These are phyloP conservation scores for Leccinum obscurum DNA, from an alignment of 768 basidiomycete species.

Conservation along the genomic window DNA sequence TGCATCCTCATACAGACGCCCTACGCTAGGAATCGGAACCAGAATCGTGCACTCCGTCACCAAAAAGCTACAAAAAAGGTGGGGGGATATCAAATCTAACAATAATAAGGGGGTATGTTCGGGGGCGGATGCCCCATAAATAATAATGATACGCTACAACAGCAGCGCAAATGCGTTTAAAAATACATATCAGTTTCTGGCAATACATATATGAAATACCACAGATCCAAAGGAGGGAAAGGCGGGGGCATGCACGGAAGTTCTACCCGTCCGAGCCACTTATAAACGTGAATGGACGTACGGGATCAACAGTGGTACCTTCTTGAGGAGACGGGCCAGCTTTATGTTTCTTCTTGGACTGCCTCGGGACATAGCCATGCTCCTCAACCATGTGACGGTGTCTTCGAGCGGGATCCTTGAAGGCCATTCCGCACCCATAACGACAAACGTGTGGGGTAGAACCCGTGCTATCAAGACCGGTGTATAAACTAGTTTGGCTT, in stretches of 20 bases:
- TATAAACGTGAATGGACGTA: slow-evolving; percentile 35
- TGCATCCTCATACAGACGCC: background rate
- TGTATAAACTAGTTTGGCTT: slow-evolving; percentile 13
- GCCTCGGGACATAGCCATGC: slow-evolving; percentile 52
- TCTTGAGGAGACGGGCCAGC: slow-evolving; percentile 33
- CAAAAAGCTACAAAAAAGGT: slow-evolving; percentile 21
- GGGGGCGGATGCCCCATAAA: slow-evolving; percentile 12
- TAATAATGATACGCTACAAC: slow-evolving; percentile 20
- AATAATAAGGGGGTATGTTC: slow-evolving; percentile 18
- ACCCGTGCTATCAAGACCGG: slow-evolving; percentile 47
- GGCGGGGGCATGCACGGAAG: slow-evolving; percentile 2
- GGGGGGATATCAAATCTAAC: slow-evolving; percentile 10
- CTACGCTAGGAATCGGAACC: background rate
- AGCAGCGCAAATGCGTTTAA: slow-evolving; percentile 16
- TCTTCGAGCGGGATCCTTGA: slow-evolving; percentile 65
- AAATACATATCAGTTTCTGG: slow-evolving; percentile 25
- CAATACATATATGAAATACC: slow-evolving; percentile 26
- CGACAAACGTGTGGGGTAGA: slow-evolving; percentile 54
- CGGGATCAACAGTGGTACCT: slow-evolving; percentile 24
- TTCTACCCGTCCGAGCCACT: slow-evolving; percentile 29
- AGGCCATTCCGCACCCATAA: slow-evolving; percentile 49
- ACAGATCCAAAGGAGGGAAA: slow-evolving; percentile 10
- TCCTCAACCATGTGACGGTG: slow-evolving; percentile 56
- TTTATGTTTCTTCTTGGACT: slow-evolving; percentile 46
- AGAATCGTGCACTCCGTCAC: background rate